Evolutionary conservation across 176 grass and related monocot genomes (phyloP).

Genomic region (Elaeis guineensis): DNA sequence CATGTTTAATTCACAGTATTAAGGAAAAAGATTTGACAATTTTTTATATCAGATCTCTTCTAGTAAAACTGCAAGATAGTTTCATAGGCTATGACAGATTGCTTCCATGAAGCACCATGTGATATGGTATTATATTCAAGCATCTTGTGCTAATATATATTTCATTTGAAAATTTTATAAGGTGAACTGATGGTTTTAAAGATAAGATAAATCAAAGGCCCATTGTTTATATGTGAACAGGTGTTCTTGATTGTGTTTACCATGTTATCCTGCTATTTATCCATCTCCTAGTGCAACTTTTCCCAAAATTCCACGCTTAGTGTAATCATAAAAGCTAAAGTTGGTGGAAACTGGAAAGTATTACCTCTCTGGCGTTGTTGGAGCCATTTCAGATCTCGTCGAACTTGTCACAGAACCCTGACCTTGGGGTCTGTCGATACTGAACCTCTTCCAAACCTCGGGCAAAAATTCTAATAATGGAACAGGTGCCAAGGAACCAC

Average conservation of each 20-base stretch:
- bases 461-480: slow-evolving; percentile 22
- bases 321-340: neutral
- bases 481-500: slow-evolving; percentile 54
- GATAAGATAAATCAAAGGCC: too few species aligned
- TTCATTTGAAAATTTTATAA: too few species aligned
- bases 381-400: neutral
- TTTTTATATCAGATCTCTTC: neutral
- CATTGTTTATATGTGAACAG: too few species aligned
- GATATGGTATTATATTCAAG: too few species aligned
- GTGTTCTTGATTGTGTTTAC: too few species aligned
- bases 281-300: too few species aligned
- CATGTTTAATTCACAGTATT: slow-evolving; percentile 7
- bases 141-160: too few species aligned
- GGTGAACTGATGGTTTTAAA: too few species aligned
- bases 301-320: too few species aligned
- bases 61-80: neutral
- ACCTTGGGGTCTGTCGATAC: neutral
- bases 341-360: neutral
- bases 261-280: too few species aligned
- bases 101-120: too few species aligned
- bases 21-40: slow-evolving; percentile 6
- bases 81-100: too few species aligned
- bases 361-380: slow-evolving; percentile 32
- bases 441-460: slow-evolving; percentile 16
- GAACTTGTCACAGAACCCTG: slow-evolving; percentile 9